Evolutionary conservation across 179 eudicot genomes (phyloP).

Genomic region (Monotropa hypopitys): DNA sequence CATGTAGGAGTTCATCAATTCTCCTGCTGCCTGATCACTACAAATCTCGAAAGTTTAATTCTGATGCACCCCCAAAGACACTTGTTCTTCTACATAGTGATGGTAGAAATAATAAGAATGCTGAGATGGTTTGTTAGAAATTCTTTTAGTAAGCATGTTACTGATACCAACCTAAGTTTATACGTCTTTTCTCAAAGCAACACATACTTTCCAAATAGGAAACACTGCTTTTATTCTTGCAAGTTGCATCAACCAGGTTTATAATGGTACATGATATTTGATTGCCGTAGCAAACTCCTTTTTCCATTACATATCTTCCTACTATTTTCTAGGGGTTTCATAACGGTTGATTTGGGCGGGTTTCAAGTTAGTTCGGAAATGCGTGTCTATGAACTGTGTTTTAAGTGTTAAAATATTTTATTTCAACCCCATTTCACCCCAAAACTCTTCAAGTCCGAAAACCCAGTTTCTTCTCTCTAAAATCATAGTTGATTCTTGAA

Average conservation of each 20-base stretch:
- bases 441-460: no score
- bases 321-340: neutral
- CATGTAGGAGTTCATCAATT: slow-evolving; percentile 13
- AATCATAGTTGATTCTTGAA: no score
- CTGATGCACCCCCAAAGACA: neutral
- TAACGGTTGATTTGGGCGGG: no score
- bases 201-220: neutral
- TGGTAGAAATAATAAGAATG: neutral
- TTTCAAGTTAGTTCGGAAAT: no score
- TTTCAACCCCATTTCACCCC: no score
- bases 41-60: neutral
- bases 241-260: neutral
- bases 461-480: no score
- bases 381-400: no score
- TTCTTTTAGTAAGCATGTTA: neutral
- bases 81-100: neutral
- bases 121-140: neutral
- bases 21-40: neutral
- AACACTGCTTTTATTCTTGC: neutral
- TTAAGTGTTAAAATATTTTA: no score
- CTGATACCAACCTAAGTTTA: neutral
- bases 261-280: neutral
- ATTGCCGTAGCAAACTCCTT: neutral
- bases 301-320: neutral
- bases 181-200: neutral